phyloP scores from a whole-genome alignment of 208 protist genomes.

The Porcisia deanei region DNA sequence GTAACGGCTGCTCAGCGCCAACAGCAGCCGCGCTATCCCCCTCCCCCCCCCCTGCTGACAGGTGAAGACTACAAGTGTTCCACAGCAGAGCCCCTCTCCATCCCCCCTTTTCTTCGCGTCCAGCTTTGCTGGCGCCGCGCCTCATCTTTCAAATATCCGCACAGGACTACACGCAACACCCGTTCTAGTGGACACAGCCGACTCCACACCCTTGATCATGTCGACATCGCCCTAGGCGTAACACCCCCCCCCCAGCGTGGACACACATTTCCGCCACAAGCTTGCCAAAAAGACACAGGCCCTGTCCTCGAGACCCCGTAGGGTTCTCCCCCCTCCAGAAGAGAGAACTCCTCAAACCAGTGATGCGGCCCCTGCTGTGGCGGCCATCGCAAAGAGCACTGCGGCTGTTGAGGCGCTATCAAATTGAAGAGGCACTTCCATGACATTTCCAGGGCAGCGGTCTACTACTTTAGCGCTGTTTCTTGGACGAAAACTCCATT shows the following conservation, averaged over 20 bases:
- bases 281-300: conserved; percentile 3
- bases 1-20: too few relatives aligned
- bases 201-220: conserved; percentile 1
- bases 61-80: not conserved
- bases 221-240: conserved; percentile 13
- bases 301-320: not conserved
- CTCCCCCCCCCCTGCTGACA: too few relatives aligned
- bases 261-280: conserved; percentile 11
- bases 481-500: conserved; percentile 15
- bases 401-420: not conserved
- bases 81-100: too few relatives aligned
- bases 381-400: not conserved
- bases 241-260: conserved; percentile 1
- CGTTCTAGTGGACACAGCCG: not conserved
- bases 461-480: conserved; percentile 7
- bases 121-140: not conserved
- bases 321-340: not conserved
- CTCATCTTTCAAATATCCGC: not conserved
- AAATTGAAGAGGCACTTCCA: not conserved
- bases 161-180: not conserved
- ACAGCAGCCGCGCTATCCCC: too few relatives aligned
- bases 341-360: not conserved
- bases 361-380: not conserved
- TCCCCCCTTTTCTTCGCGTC: not conserved
- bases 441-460: not conserved